phyloP scores from a whole-genome alignment of 2,329 filamentous ascomycete species.

The Hymenoscyphus albidus region DNA sequence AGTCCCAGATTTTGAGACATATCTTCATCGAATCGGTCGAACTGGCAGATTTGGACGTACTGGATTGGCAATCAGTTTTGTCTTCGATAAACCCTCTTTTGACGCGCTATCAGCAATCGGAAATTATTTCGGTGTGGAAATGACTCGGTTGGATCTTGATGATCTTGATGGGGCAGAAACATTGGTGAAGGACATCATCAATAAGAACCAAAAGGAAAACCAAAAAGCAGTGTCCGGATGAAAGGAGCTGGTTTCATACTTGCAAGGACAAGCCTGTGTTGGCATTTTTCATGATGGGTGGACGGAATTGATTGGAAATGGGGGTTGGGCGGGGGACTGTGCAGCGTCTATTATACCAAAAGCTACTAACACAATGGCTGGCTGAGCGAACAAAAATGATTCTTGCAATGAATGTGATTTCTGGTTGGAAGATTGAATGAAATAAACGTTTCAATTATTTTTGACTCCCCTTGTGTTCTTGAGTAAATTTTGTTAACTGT shows the following conservation, averaged over 20 bases:
- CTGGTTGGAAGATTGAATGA: too few species aligned
- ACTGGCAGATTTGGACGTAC: constrained; percentile 96
- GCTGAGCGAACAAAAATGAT: neutral
- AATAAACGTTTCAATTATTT: too few species aligned
- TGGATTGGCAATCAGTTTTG: constrained; percentile 41
- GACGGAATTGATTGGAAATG: neutral
- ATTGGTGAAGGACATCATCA: neutral
- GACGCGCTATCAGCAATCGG: neutral
- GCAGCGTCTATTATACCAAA: neutral
- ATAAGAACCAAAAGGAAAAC: neutral
- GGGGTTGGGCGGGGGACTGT: neutral
- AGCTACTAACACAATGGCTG: neutral
- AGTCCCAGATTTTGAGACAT: constrained; percentile 90
- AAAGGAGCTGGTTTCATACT: neutral
- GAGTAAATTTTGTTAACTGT: too few species aligned
- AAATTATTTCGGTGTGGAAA: neutral
- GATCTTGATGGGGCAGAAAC: neutral
- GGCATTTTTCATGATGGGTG: neutral
- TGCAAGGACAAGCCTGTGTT: neutral
- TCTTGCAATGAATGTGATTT: neutral
- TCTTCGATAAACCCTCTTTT: neutral
- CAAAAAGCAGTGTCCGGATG: neutral
- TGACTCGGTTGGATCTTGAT: neutral
- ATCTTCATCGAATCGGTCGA: constrained; percentile 94
- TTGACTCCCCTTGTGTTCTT: too few species aligned